phyloP scores from a whole-genome alignment of 2,329 filamentous ascomycete species.

The Fusarium nygamai region DNA sequence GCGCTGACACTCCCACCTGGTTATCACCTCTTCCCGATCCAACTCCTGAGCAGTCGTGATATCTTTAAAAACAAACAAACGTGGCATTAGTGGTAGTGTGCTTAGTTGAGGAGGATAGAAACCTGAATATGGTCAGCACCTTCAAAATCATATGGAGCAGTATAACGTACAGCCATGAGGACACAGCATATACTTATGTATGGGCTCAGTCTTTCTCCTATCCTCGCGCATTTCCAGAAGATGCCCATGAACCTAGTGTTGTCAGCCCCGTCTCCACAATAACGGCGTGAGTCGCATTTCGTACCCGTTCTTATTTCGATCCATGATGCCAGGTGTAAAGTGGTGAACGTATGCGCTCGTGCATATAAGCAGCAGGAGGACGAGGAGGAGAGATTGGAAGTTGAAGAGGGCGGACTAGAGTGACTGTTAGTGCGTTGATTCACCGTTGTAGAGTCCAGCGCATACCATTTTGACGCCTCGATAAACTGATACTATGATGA shows the following conservation, averaged over 20 bases:
- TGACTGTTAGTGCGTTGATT: slow-evolving; percentile 16
- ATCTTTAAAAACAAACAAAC: slow-evolving; percentile 26
- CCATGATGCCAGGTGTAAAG: slow-evolving; percentile 88
- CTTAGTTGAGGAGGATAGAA: slow-evolving; percentile 52
- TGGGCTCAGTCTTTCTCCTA: slow-evolving; percentile 92
- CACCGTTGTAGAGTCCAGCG: not conserved
- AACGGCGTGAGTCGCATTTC: slow-evolving; percentile 35
- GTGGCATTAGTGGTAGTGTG: slow-evolving; percentile 26
- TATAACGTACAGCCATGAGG: slow-evolving; percentile 81
- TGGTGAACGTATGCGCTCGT: slow-evolving; percentile 94
- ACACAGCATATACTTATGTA: slow-evolving; percentile 96
- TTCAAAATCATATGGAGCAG: not conserved
- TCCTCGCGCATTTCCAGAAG: slow-evolving; percentile 94
- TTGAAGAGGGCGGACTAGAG: slow-evolving; percentile 94
- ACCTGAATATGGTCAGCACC: slow-evolving; percentile 38
- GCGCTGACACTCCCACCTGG: slow-evolving; percentile 7
- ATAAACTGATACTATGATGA: not conserved
- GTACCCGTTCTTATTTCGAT: slow-evolving; percentile 91
- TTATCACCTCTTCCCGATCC: slow-evolving; percentile 11
- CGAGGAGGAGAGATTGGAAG: slow-evolving; percentile 95
- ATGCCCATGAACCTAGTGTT: slow-evolving; percentile 75
- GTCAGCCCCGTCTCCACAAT: slow-evolving; percentile 18
- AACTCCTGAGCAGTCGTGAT: slow-evolving; percentile 39
- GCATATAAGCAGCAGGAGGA: slow-evolving; percentile 94
- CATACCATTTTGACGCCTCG: slow-evolving; percentile 43